Percentiles rank a stretch among this genome's conserved stretches.
Conservation (phyloP, 2,329 filamentous ascomycete species). For the Chaetomiaceae sp. region DNA sequence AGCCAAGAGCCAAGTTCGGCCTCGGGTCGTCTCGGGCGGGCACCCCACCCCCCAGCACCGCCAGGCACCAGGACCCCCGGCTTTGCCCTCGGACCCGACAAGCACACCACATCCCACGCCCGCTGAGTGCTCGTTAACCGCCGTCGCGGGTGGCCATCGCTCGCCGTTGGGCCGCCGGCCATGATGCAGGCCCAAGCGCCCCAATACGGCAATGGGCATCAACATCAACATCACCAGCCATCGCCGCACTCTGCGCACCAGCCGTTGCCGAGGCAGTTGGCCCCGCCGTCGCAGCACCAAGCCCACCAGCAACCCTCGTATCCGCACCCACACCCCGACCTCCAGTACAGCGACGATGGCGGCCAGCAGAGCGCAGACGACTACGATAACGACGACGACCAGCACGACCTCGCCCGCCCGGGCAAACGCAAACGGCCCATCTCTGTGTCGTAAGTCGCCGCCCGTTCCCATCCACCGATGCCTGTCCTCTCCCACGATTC, state of each 20-base stretch:
- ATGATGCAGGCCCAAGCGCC: constrained; percentile 26
- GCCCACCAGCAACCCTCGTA: constrained; percentile 11
- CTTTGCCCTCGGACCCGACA: too few relatives aligned
- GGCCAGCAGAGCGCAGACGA: constrained; percentile 44
- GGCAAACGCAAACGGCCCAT: constrained; percentile 58
- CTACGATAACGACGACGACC: constrained; percentile 40
- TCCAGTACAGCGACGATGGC: constrained; percentile 47
- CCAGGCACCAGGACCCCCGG: too few relatives aligned
- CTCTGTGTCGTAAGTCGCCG: constrained; percentile 53
- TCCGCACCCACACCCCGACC: constrained; percentile 29
- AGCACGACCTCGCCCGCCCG: constrained; percentile 36
- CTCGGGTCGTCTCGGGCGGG: not conserved
- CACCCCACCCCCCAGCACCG: not conserved
- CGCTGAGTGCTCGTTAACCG: not conserved
- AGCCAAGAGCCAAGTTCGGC: too few relatives aligned
- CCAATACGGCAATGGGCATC: constrained; percentile 9
- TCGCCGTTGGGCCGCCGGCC: constrained; percentile 19
- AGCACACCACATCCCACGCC: too few relatives aligned
- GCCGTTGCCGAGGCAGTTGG: constrained; percentile 10
- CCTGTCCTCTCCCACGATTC: too few relatives aligned
- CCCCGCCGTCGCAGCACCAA: not conserved
- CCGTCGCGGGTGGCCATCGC: not conserved
- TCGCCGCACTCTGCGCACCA: constrained; percentile 23
- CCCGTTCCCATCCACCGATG: not conserved
- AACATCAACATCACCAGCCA: constrained; percentile 15